Evolutionary conservation across 441 rosid species (phyloP), one percentile per base, ranked within the genome.

Genomic region (Brassica balearica): DNA sequence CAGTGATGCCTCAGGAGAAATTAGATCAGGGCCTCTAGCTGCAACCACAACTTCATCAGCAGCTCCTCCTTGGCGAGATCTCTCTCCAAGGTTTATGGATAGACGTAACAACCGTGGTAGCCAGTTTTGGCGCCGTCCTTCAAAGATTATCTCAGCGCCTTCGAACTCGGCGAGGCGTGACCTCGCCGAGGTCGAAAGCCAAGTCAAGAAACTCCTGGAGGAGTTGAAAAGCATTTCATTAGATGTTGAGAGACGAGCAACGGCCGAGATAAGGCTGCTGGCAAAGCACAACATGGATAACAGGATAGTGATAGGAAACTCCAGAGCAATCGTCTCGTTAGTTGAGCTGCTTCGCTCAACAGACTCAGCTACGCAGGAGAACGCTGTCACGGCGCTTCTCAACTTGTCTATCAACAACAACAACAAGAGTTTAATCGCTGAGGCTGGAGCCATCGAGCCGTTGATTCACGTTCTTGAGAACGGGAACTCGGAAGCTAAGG

Each of bases 321-420:
- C 87, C n/a, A 92, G 96, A 51, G 91, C 96, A 25, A 90, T 93
- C 19, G 73, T 19, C 65, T 80, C 90, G 76, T 80, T 95, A 78
- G 96, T 95, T 15, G 77, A 86, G 58, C 76, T 95, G 80, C 97
- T 95, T 65, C 81, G 62, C 63, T 93, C 98, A 19, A 61, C 73
- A 1, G 98, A 95, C 69, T 11, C 81, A 61, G 72, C 63, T 73
- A 91, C 85, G 19, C 97, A 92, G 82, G 99, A 95, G 83, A 83
- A 93, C 73, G 89, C 98, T 65, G 98, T 95, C 43, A 93, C 99
- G 1, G 95, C 99, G 3, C 98, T 95, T 81, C 97, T 95, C 58
- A 95, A 95, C 84, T 80, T 95, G 66, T 95, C 99, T 32, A 93
- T 95, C 17, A 93, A 91, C 29, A 95, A 95, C 73, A 95, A 90